Evolutionary conservation across 1,284 basidiomycete species (phyloP), one percentile per base, ranked within the genome.

Genomic region (Microstroma glucosiphilum): DNA sequence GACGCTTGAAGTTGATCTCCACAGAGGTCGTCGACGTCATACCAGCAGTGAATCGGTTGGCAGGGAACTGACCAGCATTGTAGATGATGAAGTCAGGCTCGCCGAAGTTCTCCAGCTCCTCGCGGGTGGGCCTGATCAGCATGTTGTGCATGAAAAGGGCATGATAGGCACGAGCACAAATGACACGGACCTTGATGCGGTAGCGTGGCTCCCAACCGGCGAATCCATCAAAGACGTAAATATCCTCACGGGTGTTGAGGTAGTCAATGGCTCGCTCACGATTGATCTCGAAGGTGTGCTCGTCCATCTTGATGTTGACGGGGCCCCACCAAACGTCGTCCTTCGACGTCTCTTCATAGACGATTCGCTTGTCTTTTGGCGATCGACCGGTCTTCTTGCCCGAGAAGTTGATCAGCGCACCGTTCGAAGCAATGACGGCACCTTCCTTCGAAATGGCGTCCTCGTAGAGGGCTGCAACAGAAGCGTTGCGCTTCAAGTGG

Each of bases 41-140:
- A 82, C 94, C 94, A 82, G 96, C 92, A 66, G 96, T 99, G 86
- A 98, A 98, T 61, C 96, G 90, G 82, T 99, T 99, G 75, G 96
- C 96, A 51, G 96, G 96, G 89, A 99, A 98, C 82, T 98, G 94
- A 69, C 96, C 96, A 60, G 96, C 96, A 82, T 98, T 98, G 87
- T 98, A 98, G 82, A 99, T 97, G 84, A 93, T 97, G 81, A 99
- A 99, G 80, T 99, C 96, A 60, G 96, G 96, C 80, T 96, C 92
- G 79, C 94, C 94, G 81, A 96, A 99, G 80, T 90, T 85, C 71
- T 88, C 88, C 51, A 99, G 87, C 82, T 99, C 93, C 76, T 96
- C 89, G 66, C 88, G 86, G 13, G 93, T 96, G 53, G 96, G 96
- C 60, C 96, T 91, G 82, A 99, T 99, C 63, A 99, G 86, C 96